Percentiles rank a stretch among this genome's conserved stretches.
Evolutionary conservation across 177 flowering plant species (phyloP).

Genomic region (Vitis hybrid): DNA sequence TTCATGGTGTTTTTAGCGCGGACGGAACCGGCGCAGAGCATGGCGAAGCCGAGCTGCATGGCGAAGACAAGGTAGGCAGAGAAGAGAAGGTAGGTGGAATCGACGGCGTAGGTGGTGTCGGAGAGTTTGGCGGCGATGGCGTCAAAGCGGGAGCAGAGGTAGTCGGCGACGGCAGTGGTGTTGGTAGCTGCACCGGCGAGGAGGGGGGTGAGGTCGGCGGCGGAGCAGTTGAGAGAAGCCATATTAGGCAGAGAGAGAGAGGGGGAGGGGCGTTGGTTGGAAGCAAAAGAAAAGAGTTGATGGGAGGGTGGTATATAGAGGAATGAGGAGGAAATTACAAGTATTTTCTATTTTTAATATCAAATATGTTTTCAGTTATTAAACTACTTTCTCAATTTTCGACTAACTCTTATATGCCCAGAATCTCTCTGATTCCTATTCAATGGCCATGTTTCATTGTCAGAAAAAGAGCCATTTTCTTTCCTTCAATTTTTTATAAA

Average conservation of each 20-base stretch:
- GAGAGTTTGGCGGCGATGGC: conserved; percentile 18
- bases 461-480: no score
- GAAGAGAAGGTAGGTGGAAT: conserved; percentile 58
- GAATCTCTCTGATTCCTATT: no score
- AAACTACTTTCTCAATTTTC: no score
- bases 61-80: conserved; percentile 62
- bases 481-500: no score
- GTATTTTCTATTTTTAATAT: no score
- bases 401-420: no score
- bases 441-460: no score
- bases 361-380: no score
- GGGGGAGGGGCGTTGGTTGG: background rate
- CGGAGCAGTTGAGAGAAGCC: conserved; percentile 23
- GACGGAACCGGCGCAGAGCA: conserved; percentile 64
- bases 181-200: conserved; percentile 25
- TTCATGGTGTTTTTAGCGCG: conserved; percentile 71
- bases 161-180: conserved; percentile 33
- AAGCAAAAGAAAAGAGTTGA: background rate
- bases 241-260: conserved; percentile 1
- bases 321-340: background rate
- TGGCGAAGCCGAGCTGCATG: conserved; percentile 68
- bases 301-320: background rate
- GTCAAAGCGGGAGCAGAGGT: conserved; percentile 22
- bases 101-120: conserved; percentile 40
- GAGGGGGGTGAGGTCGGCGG: conserved; percentile 32